Evolutionary conservation across 73 alveolate genomes (phyloP).

Genomic region (Paramecium octaurelia): DNA sequence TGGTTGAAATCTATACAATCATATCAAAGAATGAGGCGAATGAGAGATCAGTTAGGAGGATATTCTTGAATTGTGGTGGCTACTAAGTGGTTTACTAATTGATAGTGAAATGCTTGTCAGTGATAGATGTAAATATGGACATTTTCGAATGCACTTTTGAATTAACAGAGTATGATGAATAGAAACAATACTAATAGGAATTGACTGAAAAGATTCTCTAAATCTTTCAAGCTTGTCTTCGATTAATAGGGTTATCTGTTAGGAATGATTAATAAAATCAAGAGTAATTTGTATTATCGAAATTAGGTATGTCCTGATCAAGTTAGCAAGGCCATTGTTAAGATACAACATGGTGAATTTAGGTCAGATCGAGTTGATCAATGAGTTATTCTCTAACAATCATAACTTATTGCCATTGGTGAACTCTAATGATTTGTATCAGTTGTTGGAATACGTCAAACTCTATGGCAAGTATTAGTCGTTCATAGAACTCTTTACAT

Average conservation of each 20-base stretch:
- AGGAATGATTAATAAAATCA: background rate
- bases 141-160: background rate
- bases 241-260: background rate
- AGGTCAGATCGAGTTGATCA: background rate
- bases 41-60: background rate
- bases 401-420: background rate
- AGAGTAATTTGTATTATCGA: background rate
- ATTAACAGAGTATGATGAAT: constrained; percentile 3
- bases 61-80: constrained; percentile 24
- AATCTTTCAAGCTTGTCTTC: background rate
- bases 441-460: constrained; percentile 10
- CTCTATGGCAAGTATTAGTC: background rate
- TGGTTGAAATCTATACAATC: background rate
- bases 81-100: background rate
- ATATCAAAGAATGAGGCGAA: background rate
- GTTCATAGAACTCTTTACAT: background rate
- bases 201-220: background rate
- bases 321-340: background rate
- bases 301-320: background rate
- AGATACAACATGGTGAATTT: background rate
- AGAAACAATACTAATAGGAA: background rate
- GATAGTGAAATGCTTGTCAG: background rate
- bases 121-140: constrained; percentile 3
- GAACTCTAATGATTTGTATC: background rate
- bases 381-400: background rate